These are phyloP conservation scores for Blastomyces parvus DNA, from an alignment of 2,329 filamentous ascomycete genomes.

Conservation along the genomic window DNA sequence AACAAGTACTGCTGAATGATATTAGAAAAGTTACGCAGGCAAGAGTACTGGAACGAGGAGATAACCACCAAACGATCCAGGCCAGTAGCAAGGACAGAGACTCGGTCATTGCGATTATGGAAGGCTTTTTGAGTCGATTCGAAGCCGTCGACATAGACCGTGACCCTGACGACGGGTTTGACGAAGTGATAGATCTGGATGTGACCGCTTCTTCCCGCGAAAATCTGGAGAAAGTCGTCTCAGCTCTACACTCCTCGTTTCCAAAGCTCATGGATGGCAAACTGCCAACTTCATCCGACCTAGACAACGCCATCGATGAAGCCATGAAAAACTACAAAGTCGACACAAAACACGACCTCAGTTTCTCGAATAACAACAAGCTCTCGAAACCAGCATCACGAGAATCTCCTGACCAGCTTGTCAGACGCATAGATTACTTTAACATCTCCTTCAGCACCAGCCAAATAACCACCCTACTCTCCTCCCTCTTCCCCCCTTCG, in stretches of 20 bases:
- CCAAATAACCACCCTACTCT: conserved; percentile 51
- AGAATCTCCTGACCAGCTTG: conserved; percentile 28
- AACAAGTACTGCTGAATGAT: conserved; percentile 51
- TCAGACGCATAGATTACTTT: conserved; percentile 57
- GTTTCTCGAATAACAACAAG: conserved; percentile 45
- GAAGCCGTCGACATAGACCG: conserved; percentile 60
- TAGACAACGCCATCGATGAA: conserved; percentile 68
- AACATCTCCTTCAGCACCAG: conserved; percentile 46
- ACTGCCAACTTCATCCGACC: conserved; percentile 60
- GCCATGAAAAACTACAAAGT: conserved; percentile 71
- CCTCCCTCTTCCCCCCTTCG: conserved; percentile 55
- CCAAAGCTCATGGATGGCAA: conserved; percentile 60
- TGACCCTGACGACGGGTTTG: conserved; percentile 72
- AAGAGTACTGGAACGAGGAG: conserved; percentile 73
- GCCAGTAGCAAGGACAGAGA: conserved; percentile 59
- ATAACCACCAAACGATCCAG: conserved; percentile 97
- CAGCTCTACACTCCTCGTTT: conserved; percentile 62
- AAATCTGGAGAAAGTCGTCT: conserved; percentile 74
- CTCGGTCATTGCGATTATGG: conserved; percentile 86
- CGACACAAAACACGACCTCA: conserved; percentile 64
- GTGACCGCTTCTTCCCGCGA: conserved; percentile 64
- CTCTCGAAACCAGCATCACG: conserved; percentile 28
- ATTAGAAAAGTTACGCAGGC: conserved; percentile 67
- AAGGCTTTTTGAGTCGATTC: conserved; percentile 80
- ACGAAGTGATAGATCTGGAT: conserved; percentile 75